A percentile compares a stretch with the other conserved stretches of the same genome.
These are phyloP conservation scores for Tilletia indica DNA, from an alignment of 1,284 basidiomycete genomes.

Conservation along the genomic window DNA sequence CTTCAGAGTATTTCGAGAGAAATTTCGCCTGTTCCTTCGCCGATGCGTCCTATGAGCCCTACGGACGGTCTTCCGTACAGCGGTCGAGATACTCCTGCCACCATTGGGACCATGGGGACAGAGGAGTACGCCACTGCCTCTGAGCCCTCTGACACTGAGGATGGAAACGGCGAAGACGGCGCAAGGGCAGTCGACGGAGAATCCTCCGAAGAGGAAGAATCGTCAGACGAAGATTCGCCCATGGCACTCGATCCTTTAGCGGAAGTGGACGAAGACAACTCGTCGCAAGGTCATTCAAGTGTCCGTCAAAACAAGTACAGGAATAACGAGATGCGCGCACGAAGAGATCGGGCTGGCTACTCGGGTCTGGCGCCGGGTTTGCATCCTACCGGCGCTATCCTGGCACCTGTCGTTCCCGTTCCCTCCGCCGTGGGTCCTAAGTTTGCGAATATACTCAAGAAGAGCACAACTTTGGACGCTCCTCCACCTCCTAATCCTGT, in stretches of 20 bases:
- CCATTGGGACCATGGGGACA: background rate
- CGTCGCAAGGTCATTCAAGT: conserved; percentile 1
- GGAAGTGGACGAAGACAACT: conserved; percentile 12
- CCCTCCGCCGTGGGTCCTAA: background rate
- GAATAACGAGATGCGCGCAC: background rate
- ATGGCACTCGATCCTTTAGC: conserved; percentile 5
- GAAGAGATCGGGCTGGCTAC: background rate
- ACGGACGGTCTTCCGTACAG: background rate
- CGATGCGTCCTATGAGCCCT: background rate
- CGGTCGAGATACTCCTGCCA: conserved; percentile 4
- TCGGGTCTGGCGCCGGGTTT: background rate
- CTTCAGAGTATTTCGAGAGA: background rate
- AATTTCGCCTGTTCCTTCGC: background rate
- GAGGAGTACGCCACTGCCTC: conserved; percentile 13
- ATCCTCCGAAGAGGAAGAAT: conserved; percentile 3
- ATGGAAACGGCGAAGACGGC: background rate
- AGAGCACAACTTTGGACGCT: no score
- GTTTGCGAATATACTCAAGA: background rate
- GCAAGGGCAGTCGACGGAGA: background rate
- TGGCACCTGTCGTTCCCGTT: no score
- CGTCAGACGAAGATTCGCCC: background rate
- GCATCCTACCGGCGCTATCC: background rate
- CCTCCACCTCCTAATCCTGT: background rate
- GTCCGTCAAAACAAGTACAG: background rate
- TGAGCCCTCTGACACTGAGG: conserved; percentile 2